These are phyloP conservation scores for Botrytis sinoallii DNA, from an alignment of 2,329 filamentous ascomycete species.

Conservation along the genomic window DNA sequence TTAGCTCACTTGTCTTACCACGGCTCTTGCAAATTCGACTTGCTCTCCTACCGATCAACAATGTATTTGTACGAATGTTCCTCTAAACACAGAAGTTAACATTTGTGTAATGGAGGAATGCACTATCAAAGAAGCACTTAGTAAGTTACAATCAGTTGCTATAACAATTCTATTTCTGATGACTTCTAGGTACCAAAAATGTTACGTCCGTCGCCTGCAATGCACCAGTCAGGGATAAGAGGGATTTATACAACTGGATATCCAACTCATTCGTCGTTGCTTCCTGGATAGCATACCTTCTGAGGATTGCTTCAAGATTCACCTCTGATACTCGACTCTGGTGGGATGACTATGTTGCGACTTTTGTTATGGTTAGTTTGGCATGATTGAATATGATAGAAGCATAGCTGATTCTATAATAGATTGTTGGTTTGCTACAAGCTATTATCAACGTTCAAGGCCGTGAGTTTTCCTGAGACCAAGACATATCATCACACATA, in stretches of 20 bases:
- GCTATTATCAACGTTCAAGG: constrained; percentile 7
- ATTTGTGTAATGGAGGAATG: constrained; percentile 1
- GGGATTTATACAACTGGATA: not conserved
- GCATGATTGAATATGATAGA: not conserved
- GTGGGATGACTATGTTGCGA: constrained; percentile 15
- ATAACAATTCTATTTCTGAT: not conserved
- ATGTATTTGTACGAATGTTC: constrained; percentile 16
- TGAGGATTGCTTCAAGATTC: constrained; percentile 3
- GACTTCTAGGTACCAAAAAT: constrained; percentile 9
- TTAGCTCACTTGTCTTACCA: constrained; percentile 9
- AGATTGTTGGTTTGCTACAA: constrained; percentile 12
- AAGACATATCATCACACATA: not conserved
- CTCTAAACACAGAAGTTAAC: not conserved
- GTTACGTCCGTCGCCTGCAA: constrained; percentile 7
- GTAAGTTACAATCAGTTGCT: not conserved
- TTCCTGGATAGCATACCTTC: constrained; percentile 6
- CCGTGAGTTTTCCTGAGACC: not conserved
- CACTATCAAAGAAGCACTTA: constrained; percentile 8
- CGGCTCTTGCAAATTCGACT: not conserved
- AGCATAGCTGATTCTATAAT: not conserved
- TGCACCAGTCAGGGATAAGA: not conserved
- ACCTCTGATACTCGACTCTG: not conserved
- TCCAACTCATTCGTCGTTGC: constrained; percentile 9
- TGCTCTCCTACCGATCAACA: constrained; percentile 12
- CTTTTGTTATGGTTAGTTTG: constrained; percentile 12